phyloP scores from a whole-genome alignment of 345 rosid genomes.

The Trapa incisa region DNA sequence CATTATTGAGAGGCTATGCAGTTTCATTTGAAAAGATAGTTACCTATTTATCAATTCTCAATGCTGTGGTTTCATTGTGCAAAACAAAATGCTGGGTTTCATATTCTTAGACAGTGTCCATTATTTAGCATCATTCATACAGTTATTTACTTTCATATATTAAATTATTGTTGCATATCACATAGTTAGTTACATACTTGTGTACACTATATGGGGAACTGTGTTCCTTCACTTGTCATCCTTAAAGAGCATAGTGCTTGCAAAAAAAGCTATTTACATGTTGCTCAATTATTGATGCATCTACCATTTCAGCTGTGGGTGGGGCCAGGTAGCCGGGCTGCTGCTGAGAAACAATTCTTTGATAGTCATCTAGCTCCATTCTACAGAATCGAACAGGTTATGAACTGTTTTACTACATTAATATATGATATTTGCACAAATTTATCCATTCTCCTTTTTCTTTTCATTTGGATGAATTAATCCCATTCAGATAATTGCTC shows the following conservation, averaged over 20 bases:
- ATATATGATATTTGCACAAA: background rate
- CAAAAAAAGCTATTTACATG: background rate
- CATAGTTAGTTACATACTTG: no score
- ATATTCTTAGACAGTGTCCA: no score
- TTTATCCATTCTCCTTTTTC: background rate
- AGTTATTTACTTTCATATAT: no score
- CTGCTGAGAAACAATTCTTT: slow-evolving; percentile 79
- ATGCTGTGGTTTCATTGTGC: no score
- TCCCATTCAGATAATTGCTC: background rate
- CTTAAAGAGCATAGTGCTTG: background rate
- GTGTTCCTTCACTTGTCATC: background rate
- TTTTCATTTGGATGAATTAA: background rate
- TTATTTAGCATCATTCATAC: no score
- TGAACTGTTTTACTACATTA: background rate
- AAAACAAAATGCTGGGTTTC: no score
- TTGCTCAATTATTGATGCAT: slow-evolving; percentile 2
- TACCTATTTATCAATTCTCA: no score
- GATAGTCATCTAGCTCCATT: slow-evolving; percentile 88
- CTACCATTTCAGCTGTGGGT: slow-evolving; percentile 80
- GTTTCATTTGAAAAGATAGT: no score
- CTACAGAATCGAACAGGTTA: slow-evolving; percentile 94
- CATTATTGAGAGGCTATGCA: no score
- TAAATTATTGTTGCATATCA: no score
- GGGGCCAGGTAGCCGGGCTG: slow-evolving; percentile 88
- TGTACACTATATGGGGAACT: background rate